Conservation (phyloP, 1,139 yeast species). For the Yamadazyma diddensiae region DNA sequence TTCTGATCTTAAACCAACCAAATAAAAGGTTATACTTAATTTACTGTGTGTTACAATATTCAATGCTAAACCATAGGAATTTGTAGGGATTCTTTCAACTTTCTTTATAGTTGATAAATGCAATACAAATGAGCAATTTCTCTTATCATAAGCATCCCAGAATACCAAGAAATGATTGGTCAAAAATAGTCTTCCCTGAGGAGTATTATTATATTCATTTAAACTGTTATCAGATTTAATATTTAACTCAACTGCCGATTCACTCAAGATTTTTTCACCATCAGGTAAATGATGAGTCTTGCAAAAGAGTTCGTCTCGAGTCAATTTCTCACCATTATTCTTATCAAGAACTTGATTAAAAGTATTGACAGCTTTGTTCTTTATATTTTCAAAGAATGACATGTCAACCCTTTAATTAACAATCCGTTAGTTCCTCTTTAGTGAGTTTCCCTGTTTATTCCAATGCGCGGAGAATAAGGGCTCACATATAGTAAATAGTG, state of each 20-base stretch:
- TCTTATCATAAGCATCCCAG: conserved; percentile 64
- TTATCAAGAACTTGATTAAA: conserved; percentile 42
- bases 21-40: conserved; percentile 60
- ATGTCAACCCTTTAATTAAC: conserved; percentile 21
- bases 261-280: conserved; percentile 62
- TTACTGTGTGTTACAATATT: conserved; percentile 70
- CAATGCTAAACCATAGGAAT: conserved; percentile 76
- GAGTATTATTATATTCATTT: conserved; percentile 27
- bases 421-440: not conserved
- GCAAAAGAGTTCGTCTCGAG: conserved; percentile 70
- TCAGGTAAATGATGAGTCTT: conserved; percentile 67
- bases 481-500: too few relatives aligned
- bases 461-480: conserved; percentile 1
- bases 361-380: conserved; percentile 46
- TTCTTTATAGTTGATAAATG: conserved; percentile 79
- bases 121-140: conserved; percentile 64
- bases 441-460: not conserved
- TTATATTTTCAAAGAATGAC: conserved; percentile 51
- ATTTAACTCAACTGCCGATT: conserved; percentile 67
- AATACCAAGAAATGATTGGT: conserved; percentile 78
- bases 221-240: conserved; percentile 38
- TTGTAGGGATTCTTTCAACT: conserved; percentile 80
- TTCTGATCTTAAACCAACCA: conserved; percentile 74
- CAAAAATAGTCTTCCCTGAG: conserved; percentile 62
- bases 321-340: conserved; percentile 31